Base-by-base conservation (phyloP, 306 rosid genomes). In the Quercus bicolor region DNA sequence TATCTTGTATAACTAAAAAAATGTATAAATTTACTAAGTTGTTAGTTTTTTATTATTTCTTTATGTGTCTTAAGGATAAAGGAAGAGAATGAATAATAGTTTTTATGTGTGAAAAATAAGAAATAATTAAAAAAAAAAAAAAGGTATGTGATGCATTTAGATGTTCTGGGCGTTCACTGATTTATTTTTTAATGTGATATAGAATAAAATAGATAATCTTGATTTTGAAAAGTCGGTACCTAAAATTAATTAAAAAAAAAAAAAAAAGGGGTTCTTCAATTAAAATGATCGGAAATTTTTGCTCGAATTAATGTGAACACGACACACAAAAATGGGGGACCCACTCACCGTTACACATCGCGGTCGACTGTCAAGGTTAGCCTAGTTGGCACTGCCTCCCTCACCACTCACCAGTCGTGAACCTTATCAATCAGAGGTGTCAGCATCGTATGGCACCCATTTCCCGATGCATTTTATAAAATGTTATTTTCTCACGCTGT, bases 321-420 rank as follows among this genome's bases (percentile, higher is more conserved):
- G 11, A 8, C 45, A 8, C 45, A 8, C 40, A 2, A 40, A 40
- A 40, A 40, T 8, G 45, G 11, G 3, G 78, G 29, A 11, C 76
- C 77, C 79, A 80, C 57, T 34, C n/a, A 68, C 79, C 88, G 84
- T 82, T 78, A 57, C 51, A 45, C 33, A 72, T 80, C 83, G 64
- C 80, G 76, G 68, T 69, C 82, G 19, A 43, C 80, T 73, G 62
- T 69, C 82, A 19, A 43, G 18, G 64, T 51, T 48, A 31, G 31
- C 16, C 66, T 37, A 8, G 53, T 28, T 70, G 51, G 34, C 70
- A 48, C 53, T 33, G 21, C 12, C 23, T n/a, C 23, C 51, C 11
- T 26, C 74, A 24, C 31, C 4, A 3, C 4, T 29, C 31, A 24
- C 31, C 4, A 3, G 4, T 29, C 31, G 26, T 23, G 11, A 43